phyloP scores from a whole-genome alignment of 129 eudicot species.

The Kitagawia praeruptora region DNA sequence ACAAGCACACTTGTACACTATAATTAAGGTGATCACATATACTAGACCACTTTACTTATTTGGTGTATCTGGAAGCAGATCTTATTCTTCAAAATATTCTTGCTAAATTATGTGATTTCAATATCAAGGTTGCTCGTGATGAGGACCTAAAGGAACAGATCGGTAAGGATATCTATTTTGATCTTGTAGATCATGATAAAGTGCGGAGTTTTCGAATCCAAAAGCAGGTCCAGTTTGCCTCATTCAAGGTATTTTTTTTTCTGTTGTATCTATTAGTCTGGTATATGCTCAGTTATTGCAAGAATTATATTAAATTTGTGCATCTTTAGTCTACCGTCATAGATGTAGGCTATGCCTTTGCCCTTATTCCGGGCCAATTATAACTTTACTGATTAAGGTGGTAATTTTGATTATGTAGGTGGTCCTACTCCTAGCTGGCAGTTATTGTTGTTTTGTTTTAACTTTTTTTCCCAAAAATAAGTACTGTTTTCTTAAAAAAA shows the following conservation, averaged over 20 bases:
- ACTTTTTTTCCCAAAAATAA: neutral
- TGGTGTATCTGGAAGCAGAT: neutral
- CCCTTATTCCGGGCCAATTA: neutral
- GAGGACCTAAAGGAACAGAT: constrained; percentile 80
- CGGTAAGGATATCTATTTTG: constrained; percentile 84
- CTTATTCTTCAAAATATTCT: neutral
- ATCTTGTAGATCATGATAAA: constrained; percentile 95
- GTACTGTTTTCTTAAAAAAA: neutral
- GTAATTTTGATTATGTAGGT: neutral
- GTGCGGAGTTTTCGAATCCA: constrained; percentile 84
- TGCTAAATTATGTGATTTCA: constrained; percentile 16
- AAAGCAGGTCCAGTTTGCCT: constrained; percentile 69
- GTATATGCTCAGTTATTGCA: neutral
- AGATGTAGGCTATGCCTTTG: neutral
- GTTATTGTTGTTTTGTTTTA: neutral
- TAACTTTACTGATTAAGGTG: neutral
- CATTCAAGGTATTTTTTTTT: constrained; percentile 50
- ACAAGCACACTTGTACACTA: constrained; percentile 92
- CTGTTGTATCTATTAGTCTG: neutral
- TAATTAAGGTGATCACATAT: constrained; percentile 59
- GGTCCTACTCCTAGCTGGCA: neutral
- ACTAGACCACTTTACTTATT: neutral
- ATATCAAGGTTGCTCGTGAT: constrained; percentile 82
- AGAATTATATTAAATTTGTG: neutral
- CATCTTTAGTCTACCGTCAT: neutral